phyloP scores from a whole-genome alignment of 495 filamentous ascomycete species.

The Talaromyces nanjingensis region DNA sequence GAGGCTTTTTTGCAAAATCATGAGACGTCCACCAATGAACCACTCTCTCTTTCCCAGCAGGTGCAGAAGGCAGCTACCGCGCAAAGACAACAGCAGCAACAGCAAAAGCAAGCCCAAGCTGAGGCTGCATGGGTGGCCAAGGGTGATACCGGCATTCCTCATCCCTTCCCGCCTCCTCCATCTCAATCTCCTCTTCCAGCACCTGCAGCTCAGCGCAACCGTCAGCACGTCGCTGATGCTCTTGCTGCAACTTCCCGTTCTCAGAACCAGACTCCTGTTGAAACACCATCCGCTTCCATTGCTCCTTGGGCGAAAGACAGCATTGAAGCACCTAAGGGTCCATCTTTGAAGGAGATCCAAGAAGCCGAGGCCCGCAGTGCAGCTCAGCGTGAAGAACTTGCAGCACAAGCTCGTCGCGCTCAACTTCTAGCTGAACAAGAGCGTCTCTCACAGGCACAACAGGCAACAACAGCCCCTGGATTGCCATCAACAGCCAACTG shows the following conservation, averaged over 20 bases:
- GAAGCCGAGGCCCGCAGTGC: conserved; percentile 90
- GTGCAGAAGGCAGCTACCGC: conserved; percentile 71
- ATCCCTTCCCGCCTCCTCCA: conserved; percentile 71
- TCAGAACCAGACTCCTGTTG: conserved; percentile 64
- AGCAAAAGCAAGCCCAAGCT: conserved; percentile 33
- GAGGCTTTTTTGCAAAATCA: conserved; percentile 12
- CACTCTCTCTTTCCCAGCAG: conserved; percentile 75
- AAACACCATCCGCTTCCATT: conserved; percentile 57
- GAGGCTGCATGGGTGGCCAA: conserved; percentile 54
- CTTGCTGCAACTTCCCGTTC: conserved; percentile 66
- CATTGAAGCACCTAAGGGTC: conserved; percentile 71
- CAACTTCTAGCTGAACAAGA: conserved; percentile 68
- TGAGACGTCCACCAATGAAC: conserved; percentile 21
- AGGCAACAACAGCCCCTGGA: conserved; percentile 58
- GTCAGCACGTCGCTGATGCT: conserved; percentile 76
- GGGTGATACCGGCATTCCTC: conserved; percentile 54
- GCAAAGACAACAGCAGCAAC: conserved; percentile 35
- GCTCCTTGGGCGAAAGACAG: conserved; percentile 93
- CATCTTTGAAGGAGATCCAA: conserved; percentile 94
- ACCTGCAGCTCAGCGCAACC: conserved; percentile 75
- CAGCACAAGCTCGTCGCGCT: conserved; percentile 71
- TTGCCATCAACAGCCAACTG: conserved; percentile 86
- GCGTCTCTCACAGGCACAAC: conserved; percentile 59
- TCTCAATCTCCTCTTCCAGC: conserved; percentile 77
- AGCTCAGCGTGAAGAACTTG: conserved; percentile 81